Evolutionary conservation across 2,329 filamentous ascomycete genomes (phyloP).

Genomic region (Graphilbum ipis-grandicollis): DNA sequence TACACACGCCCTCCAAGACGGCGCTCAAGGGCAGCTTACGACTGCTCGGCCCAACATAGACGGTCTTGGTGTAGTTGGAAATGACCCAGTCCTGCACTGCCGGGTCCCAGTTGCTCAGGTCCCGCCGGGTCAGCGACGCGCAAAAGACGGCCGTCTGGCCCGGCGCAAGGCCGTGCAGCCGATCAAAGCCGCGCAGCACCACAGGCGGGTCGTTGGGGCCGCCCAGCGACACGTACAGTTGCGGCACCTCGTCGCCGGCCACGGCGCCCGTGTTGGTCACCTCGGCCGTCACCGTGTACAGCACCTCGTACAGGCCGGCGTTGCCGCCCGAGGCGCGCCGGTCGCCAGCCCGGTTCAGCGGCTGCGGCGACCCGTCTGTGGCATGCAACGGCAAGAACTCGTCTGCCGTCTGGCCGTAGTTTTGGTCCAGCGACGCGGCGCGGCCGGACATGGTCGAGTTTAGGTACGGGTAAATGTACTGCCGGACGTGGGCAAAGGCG

Average conservation of each 20-base stretch:
- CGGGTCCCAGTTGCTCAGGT: slow-evolving; percentile 77
- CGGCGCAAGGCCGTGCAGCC: slow-evolving; percentile 46
- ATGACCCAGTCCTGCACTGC: slow-evolving; percentile 68
- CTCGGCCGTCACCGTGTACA: slow-evolving; percentile 50
- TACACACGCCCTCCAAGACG: slow-evolving; percentile 5
- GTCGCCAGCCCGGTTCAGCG: slow-evolving; percentile 30
- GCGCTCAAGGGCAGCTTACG: slow-evolving; percentile 30
- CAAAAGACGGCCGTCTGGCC: slow-evolving; percentile 51
- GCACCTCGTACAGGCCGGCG: slow-evolving; percentile 45
- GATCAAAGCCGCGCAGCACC: slow-evolving; percentile 66
- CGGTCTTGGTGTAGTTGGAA: slow-evolving; percentile 30
- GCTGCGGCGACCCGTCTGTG: slow-evolving; percentile 36
- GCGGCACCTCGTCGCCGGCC: slow-evolving; percentile 53
- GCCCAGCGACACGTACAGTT: slow-evolving; percentile 68
- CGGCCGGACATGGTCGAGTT: slow-evolving; percentile 40
- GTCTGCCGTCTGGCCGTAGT: slow-evolving; percentile 40
- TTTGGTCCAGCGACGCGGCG: slow-evolving; percentile 36
- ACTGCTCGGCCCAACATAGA: slow-evolving; percentile 37
- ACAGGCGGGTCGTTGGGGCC: slow-evolving; percentile 51
- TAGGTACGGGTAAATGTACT: slow-evolving; percentile 56
- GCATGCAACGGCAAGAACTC: slow-evolving; percentile 44
- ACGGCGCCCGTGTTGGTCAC: slow-evolving; percentile 54
- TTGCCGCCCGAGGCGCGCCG: slow-evolving; percentile 40
- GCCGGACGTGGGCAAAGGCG: slow-evolving; percentile 29
- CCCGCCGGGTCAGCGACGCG: slow-evolving; percentile 56